Conservation (phyloP, 1,284 basidiomycete species). For the Agaricales sp. region DNA sequence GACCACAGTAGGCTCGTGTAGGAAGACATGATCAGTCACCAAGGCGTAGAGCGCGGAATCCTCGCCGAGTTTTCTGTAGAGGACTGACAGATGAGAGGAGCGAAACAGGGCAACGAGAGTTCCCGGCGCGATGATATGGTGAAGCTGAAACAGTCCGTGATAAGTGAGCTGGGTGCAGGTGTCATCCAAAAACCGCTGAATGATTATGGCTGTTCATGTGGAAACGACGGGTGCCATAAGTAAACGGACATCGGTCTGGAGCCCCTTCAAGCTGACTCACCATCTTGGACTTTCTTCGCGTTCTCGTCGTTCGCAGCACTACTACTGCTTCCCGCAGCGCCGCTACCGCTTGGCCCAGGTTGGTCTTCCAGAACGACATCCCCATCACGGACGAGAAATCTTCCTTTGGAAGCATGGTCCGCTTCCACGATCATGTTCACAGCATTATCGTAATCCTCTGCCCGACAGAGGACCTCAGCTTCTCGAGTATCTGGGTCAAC, state of each 20-base stretch:
- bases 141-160: conserved; percentile 65
- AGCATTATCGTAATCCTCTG: conserved; percentile 60
- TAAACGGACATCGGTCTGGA: not conserved
- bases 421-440: conserved; percentile 68
- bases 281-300: conserved; percentile 50
- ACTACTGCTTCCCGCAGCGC: too few relatives aligned
- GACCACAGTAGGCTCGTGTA: conserved; percentile 66
- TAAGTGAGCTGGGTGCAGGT: conserved; percentile 82
- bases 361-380: conserved; percentile 4
- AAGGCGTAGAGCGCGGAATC: conserved; percentile 58
- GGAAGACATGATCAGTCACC: conserved; percentile 75
- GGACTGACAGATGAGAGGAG: conserved; percentile 80
- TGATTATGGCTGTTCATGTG: conserved; percentile 60
- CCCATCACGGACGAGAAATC: conserved; percentile 29
- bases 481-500: conserved; percentile 66
- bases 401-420: conserved; percentile 59
- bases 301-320: conserved; percentile 37
- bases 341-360: conserved; percentile 17
- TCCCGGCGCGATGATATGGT: conserved; percentile 40
- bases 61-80: conserved; percentile 46
- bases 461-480: conserved; percentile 38
- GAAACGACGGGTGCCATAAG: conserved; percentile 1
- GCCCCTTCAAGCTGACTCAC: conserved; percentile 27
- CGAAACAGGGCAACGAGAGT: conserved; percentile 76
- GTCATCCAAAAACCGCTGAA: conserved; percentile 61